Conservation (phyloP, 352 stramenopile species). For the Phytophthora agathidicida region DNA sequence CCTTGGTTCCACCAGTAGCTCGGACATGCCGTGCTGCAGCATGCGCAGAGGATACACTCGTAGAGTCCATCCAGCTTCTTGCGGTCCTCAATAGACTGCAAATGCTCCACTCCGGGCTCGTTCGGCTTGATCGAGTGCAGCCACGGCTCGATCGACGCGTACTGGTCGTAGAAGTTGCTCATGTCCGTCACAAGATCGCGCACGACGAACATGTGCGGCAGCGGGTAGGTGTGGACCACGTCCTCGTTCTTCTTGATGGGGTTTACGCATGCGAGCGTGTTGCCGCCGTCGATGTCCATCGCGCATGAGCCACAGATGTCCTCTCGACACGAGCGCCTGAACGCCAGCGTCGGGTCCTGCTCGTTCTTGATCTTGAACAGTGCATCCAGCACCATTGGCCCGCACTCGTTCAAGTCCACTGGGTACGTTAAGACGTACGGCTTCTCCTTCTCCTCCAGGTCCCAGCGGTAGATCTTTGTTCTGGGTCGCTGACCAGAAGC, state of each 20-base stretch:
- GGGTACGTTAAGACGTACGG: slow-evolving; percentile 95
- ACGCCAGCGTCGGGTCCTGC: slow-evolving; percentile 98
- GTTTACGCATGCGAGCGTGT: slow-evolving; percentile 97
- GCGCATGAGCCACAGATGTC: slow-evolving; percentile 98
- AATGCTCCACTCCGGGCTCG: slow-evolving; percentile 76
- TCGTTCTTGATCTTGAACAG: slow-evolving; percentile 99
- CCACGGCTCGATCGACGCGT: slow-evolving; percentile 98
- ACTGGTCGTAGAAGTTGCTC: slow-evolving; percentile 98
- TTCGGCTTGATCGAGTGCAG: slow-evolving; percentile 93
- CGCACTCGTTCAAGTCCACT: slow-evolving; percentile 96
- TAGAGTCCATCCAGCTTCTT: slow-evolving; percentile 99
- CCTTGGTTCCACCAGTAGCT: slow-evolving; percentile 99
- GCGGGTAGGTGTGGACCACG: slow-evolving; percentile 96
- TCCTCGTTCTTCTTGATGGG: slow-evolving; percentile 94
- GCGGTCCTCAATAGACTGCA: slow-evolving; percentile 94
- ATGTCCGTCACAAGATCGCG: slow-evolving; percentile 99
- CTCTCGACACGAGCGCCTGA: slow-evolving; percentile 97
- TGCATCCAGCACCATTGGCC: slow-evolving; percentile 98
- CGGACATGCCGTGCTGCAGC: slow-evolving; percentile 98
- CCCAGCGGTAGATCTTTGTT: slow-evolving; percentile 6
- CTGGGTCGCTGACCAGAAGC: no score
- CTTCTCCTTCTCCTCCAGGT: no score
- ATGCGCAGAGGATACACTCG: slow-evolving; percentile 99
- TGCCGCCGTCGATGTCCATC: slow-evolving; percentile 99
- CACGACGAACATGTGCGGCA: slow-evolving; percentile 99